Evolutionary conservation across 192 early-diverging fungal species (phyloP).

Genomic region (Coemansia sp.): DNA sequence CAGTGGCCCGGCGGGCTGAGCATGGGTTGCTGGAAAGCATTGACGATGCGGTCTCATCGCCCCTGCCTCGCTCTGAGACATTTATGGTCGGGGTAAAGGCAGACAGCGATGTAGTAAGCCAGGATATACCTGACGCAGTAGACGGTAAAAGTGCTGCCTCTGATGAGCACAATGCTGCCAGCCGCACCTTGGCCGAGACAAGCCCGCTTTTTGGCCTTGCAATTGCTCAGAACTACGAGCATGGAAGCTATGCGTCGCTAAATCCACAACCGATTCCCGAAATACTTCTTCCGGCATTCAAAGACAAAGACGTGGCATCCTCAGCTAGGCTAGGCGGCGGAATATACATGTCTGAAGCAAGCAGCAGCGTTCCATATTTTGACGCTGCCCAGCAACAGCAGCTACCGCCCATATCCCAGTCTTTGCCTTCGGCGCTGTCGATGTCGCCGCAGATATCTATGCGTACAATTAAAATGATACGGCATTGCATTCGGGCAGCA

Average conservation of each 20-base stretch:
- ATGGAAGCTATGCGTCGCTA: neutral
- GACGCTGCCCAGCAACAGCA: neutral
- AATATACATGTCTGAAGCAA: neutral
- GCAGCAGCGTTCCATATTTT: neutral
- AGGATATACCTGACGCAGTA: neutral
- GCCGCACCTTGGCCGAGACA: neutral
- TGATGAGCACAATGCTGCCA: neutral
- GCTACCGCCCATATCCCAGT: neutral
- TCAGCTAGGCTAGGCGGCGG: neutral
- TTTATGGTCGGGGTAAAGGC: slow-evolving; percentile 32
- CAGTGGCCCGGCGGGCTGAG: slow-evolving; percentile 12
- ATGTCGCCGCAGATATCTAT: neutral
- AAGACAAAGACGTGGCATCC: neutral
- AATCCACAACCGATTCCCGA: neutral
- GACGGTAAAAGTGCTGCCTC: neutral
- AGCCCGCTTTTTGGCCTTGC: neutral
- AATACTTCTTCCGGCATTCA: neutral
- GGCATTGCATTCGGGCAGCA: slow-evolving; percentile 12
- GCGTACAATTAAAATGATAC: slow-evolving; percentile 46
- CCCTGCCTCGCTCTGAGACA: slow-evolving; percentile 33
- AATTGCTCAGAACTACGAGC: neutral
- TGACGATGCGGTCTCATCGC: slow-evolving; percentile 39
- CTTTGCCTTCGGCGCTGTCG: neutral
- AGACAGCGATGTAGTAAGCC: slow-evolving; percentile 18
- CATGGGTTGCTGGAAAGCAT: slow-evolving; percentile 25